Conservation (phyloP, 257 asterid genomes). For the Solanum sparsipilum region DNA sequence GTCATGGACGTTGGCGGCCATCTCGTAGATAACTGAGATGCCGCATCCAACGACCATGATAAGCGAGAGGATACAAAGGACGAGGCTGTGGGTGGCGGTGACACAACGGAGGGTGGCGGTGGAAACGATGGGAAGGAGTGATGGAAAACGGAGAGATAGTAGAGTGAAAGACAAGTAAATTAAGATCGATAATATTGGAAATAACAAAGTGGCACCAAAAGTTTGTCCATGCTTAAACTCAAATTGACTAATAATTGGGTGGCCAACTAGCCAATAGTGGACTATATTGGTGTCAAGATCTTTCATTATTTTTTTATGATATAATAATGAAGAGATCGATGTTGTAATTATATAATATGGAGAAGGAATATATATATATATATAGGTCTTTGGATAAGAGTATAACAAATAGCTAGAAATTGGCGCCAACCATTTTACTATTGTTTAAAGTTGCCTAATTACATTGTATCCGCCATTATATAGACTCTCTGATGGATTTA, state of each 20-base stretch:
- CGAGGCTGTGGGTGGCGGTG: slow-evolving; percentile 61
- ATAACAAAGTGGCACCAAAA: slow-evolving; percentile 48
- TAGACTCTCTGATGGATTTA: not conserved
- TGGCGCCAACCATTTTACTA: not conserved
- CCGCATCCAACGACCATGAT: slow-evolving; percentile 49
- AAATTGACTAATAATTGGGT: slow-evolving; percentile 45
- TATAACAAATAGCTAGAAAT: not conserved
- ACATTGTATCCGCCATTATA: not conserved
- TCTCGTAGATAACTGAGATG: slow-evolving; percentile 48
- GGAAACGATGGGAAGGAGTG: slow-evolving; percentile 21
- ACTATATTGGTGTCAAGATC: slow-evolving; percentile 16
- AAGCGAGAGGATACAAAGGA: slow-evolving; percentile 63
- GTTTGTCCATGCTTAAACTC: slow-evolving; percentile 54
- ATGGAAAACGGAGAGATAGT: slow-evolving; percentile 22
- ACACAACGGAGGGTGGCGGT: slow-evolving; percentile 49
- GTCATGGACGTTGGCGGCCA: slow-evolving; percentile 31
- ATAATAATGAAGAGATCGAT: not conserved
- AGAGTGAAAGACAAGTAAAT: slow-evolving; percentile 50
- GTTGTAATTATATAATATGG: not conserved
- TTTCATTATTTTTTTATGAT: slow-evolving; percentile 18
- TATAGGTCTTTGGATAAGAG: not conserved
- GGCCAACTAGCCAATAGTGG: slow-evolving; percentile 62
- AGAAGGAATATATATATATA: not conserved
- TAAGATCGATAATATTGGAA: slow-evolving; percentile 37
- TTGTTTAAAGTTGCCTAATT: not conserved